Conservation (phyloP, 2,329 filamentous ascomycete genomes). For the Penicillium brevicompactum region DNA sequence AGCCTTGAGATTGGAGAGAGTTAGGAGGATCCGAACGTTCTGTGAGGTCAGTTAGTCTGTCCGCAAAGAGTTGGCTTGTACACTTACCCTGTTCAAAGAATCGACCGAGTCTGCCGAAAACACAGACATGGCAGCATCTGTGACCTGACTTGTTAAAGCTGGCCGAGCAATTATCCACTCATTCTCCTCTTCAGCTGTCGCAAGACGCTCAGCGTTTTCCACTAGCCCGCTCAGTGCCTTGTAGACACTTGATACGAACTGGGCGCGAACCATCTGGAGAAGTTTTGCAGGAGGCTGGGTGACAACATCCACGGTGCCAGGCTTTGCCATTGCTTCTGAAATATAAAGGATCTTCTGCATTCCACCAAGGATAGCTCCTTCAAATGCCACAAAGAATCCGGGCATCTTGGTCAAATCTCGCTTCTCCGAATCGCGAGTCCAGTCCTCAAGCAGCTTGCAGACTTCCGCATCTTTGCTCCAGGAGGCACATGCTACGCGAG, state of each 20-base stretch:
- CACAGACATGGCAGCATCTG: slow-evolving; percentile 41
- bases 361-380: slow-evolving; percentile 76
- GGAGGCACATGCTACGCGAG: slow-evolving; percentile 80
- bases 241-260: slow-evolving; percentile 92
- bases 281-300: slow-evolving; percentile 83
- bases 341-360: slow-evolving; percentile 97
- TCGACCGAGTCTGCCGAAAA: slow-evolving; percentile 55
- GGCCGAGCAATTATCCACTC: slow-evolving; percentile 54
- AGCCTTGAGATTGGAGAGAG: slow-evolving; percentile 85
- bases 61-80: neutral
- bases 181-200: slow-evolving; percentile 60
- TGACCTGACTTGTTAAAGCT: slow-evolving; percentile 28
- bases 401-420: slow-evolving; percentile 92
- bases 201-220: slow-evolving; percentile 84
- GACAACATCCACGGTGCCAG: slow-evolving; percentile 75
- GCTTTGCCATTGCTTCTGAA: slow-evolving; percentile 76
- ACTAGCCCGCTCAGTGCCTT: slow-evolving; percentile 95
- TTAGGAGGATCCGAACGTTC: slow-evolving; percentile 92
- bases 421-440: slow-evolving; percentile 79
- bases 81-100: slow-evolving; percentile 55
- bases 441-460: slow-evolving; percentile 90
- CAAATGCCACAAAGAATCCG: slow-evolving; percentile 79
- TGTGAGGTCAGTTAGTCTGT: slow-evolving; percentile 40
- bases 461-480: slow-evolving; percentile 95
- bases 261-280: slow-evolving; percentile 83